phyloP scores from a whole-genome alignment of 148 eudicot species.

The Chenopodium album region DNA sequence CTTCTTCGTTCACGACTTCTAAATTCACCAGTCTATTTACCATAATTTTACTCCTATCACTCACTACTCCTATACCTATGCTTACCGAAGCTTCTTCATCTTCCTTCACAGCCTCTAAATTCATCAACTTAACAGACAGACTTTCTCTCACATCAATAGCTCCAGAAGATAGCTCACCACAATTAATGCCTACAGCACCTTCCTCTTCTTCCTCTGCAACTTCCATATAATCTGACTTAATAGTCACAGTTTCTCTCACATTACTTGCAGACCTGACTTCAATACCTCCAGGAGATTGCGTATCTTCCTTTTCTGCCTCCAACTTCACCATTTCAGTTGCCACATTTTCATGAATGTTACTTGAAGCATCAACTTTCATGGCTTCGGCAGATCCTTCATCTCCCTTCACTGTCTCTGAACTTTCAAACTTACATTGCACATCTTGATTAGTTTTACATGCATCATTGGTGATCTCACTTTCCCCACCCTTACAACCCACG shows the following conservation, averaged over 20 bases:
- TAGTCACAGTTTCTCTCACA: neutral
- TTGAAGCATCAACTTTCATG: neutral
- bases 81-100: neutral
- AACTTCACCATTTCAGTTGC: neutral
- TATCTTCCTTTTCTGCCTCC: neutral
- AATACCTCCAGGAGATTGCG: neutral
- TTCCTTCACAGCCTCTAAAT: neutral
- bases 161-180: neutral
- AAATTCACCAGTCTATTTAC: neutral
- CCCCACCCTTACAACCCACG: neutral
- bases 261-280: neutral
- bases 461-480: neutral
- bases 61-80: neutral
- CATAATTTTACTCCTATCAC: neutral
- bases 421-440: neutral
- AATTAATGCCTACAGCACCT: neutral
- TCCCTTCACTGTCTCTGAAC: neutral
- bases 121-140: neutral
- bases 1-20: neutral
- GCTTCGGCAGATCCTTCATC: neutral
- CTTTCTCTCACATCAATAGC: neutral
- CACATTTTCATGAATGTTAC: neutral
- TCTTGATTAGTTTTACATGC: neutral
- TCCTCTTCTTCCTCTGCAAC: neutral
- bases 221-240: neutral